Base-by-base conservation (phyloP, 495 filamentous ascomycete genomes). In the Cercophora scortea region DNA sequence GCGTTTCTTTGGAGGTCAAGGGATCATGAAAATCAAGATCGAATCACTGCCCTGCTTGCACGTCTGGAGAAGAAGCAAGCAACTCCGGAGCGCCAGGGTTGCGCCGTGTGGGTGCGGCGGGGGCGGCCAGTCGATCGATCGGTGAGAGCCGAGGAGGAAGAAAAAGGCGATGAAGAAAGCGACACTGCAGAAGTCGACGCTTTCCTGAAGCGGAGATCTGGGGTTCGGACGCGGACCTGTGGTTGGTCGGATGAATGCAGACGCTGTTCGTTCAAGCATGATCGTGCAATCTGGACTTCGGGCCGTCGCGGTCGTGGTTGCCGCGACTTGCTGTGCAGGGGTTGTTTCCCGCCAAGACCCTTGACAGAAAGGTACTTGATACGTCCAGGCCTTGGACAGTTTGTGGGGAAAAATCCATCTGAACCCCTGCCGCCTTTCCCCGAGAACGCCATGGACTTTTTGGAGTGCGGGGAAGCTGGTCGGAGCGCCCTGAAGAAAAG, bases 271-370 rank as follows among this genome's bases (percentile, higher is more conserved):
- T 46, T 47, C 51, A 42, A 51, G 42, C 45, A 34, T 40, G 46
- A 32, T 48, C 44, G 40, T 36, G 55, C 62, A 66, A 64, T 66
- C 64, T 66, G 64, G 64, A 66, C 49, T 64, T 45, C 64, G 64
- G 64, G 56, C 64, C 64, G 64, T 56, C 18, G 51, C 55, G 57
- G 36, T 46, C n/a, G 34, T 15, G 34, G 56, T 60, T 39, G 15
- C 40, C 42, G 57, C 49, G 47, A 63, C 60, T 34, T 52, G 34
- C 10, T 8, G 40, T 25, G 45, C 52, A 55, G 49, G 61, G 58
- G 50, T 36, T n/a, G n/a, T 10, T 4, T 17, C 13, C 18, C 19
- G 12, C 35, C 40, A 47, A 38, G 16, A 51, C 25, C 36, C 51
- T 42, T 42, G 32, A n/a, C 9, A 15, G 35, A 9, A 3, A 52